phyloP scores from a whole-genome alignment of 1,284 basidiomycete genomes.

The Austroboletus rostrupii region DNA sequence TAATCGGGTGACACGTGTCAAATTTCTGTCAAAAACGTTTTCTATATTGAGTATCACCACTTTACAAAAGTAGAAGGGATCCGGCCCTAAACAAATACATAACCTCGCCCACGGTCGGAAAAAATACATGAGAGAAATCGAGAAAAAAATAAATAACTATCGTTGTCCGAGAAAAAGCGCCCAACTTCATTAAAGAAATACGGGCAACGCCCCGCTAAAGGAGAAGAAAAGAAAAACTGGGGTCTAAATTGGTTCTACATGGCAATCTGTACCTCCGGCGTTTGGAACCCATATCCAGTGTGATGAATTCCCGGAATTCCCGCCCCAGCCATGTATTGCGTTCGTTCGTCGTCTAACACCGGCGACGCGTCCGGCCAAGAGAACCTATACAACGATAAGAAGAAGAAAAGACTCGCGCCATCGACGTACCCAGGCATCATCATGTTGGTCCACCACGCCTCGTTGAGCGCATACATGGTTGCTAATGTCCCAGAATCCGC shows the following conservation, averaged over 20 bases:
- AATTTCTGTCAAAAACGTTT: too few species aligned
- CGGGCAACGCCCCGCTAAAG: too few species aligned
- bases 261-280: slow-evolving; percentile 22
- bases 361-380: slow-evolving; percentile 31
- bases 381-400: slow-evolving; percentile 15
- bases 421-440: slow-evolving; percentile 71
- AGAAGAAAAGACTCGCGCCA: background rate
- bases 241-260: slow-evolving; percentile 9
- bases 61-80: too few species aligned
- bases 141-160: too few species aligned
- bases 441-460: slow-evolving; percentile 70
- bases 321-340: background rate
- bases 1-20: too few species aligned
- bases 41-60: too few species aligned
- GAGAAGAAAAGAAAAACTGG: background rate
- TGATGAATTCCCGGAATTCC: slow-evolving; percentile 22
- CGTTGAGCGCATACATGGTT: slow-evolving; percentile 68
- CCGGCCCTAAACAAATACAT: too few species aligned
- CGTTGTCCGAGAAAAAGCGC: too few species aligned
- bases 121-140: too few species aligned
- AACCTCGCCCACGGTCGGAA: too few species aligned
- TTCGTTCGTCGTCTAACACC: slow-evolving; percentile 22
- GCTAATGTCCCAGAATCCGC: slow-evolving; percentile 61
- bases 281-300: slow-evolving; percentile 19
- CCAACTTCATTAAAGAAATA: too few species aligned